These are phyloP conservation scores for Trichoderma atrobrunneum DNA, from an alignment of 2,329 filamentous ascomycete genomes.

Conservation along the genomic window DNA sequence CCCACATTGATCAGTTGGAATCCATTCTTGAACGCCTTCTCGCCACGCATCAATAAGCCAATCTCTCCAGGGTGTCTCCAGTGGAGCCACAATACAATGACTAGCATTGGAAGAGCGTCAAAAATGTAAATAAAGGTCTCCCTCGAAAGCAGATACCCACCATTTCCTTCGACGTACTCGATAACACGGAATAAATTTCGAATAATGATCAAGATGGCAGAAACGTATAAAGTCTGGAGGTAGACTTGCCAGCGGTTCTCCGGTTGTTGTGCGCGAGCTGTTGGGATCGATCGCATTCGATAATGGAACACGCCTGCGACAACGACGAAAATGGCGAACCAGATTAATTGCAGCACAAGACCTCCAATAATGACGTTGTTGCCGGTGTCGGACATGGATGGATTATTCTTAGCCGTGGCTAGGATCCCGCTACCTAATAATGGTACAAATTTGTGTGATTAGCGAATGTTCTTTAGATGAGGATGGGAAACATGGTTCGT, in stretches of 20 bases:
- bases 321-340: slow-evolving; percentile 55
- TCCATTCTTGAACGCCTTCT: not conserved
- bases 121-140: slow-evolving; percentile 46
- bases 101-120: slow-evolving; percentile 33
- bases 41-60: slow-evolving; percentile 42
- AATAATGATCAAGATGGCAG: slow-evolving; percentile 40
- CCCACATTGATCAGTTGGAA: not conserved
- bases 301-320: slow-evolving; percentile 49
- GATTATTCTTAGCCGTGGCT: not conserved
- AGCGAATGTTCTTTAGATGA: not conserved
- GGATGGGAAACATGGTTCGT: not conserved
- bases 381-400: slow-evolving; percentile 33
- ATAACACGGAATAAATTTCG: slow-evolving; percentile 46
- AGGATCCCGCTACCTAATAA: not conserved
- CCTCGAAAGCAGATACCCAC: slow-evolving; percentile 39
- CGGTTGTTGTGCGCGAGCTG: not conserved
- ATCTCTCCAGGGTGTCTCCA: slow-evolving; percentile 24
- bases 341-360: slow-evolving; percentile 54
- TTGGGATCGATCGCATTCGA: slow-evolving; percentile 26
- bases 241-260: slow-evolving; percentile 34
- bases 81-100: slow-evolving; percentile 24
- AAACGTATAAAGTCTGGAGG: slow-evolving; percentile 38
- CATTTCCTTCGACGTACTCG: slow-evolving; percentile 45
- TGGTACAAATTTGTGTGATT: not conserved
- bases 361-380: slow-evolving; percentile 55